Conservation (phyloP, 192 early-diverging fungal species). For the Coemansia furcata region DNA sequence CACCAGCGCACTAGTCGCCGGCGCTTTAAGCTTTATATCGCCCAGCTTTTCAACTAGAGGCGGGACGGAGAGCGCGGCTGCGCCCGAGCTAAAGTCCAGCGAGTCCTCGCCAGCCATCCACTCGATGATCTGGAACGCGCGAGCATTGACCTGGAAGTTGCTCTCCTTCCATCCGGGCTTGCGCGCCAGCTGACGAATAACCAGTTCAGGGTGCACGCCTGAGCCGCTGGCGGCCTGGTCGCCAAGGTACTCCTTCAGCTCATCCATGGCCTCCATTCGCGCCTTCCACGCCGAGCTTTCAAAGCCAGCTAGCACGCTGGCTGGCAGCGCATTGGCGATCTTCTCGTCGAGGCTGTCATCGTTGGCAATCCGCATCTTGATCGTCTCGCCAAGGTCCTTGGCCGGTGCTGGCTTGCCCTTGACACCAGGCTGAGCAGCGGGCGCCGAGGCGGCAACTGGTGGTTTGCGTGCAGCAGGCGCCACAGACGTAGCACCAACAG, state of each 20-base stretch:
- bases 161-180: conserved; percentile 97
- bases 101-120: conserved; percentile 59
- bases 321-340: conserved; percentile 63
- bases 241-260: conserved; percentile 66
- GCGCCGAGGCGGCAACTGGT: conserved; percentile 16
- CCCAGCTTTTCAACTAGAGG: conserved; percentile 89
- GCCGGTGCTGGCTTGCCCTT: conserved; percentile 18
- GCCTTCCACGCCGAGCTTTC: conserved; percentile 82
- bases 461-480: conserved; percentile 32
- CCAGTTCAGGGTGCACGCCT: conserved; percentile 71
- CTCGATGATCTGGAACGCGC: conserved; percentile 73
- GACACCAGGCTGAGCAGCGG: conserved; percentile 36
- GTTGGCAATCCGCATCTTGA: conserved; percentile 71
- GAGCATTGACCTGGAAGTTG: conserved; percentile 90
- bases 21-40: conserved; percentile 91
- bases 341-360: conserved; percentile 62
- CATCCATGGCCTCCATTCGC: conserved; percentile 82
- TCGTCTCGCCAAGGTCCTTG: conserved; percentile 54
- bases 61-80: conserved; percentile 70
- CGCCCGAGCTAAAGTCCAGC: conserved; percentile 65
- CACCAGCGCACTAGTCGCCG: conserved; percentile 75
- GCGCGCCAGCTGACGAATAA: conserved; percentile 74
- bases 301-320: conserved; percentile 61
- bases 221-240: conserved; percentile 50
- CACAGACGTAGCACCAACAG: conserved; percentile 38